Evolutionary conservation across 805 yeast species (phyloP), one percentile per base, ranked within the genome.

Genomic region (Kuraishia capsulata): DNA sequence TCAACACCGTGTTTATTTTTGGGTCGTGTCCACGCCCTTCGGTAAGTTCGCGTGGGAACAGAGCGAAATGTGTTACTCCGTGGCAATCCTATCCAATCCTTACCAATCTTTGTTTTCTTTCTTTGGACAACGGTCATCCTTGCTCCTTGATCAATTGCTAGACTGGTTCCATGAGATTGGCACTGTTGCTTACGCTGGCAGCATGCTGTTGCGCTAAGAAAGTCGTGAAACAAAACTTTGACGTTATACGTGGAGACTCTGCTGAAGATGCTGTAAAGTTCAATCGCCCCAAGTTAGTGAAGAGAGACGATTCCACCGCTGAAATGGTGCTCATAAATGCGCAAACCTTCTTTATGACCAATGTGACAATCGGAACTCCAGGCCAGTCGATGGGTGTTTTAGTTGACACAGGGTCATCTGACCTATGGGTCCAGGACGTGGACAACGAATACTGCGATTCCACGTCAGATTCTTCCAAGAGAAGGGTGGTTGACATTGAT

Each of bases 341-440:
- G 37, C 43, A 50, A 11, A 54, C 64, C 5, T 75, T 71, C 44
- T 75, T 71, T 46, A 56, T 71, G 16, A 71, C 68, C 2, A 58
- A 57, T 4, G 42, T 74, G 24, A 47, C 54, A 19, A 52, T 82
- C 17, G 90, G 92, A 3, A 71, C 84, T 0, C 70, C 78, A 1
- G 50, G 63, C 1, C 81, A 80, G 48, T 54, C 61, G n/a, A 62
- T 81, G 4, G 63, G 62, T 8, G 75, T 81, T 8, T 53, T 78
- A 29, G 52, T 82, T n/a, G 92, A 82, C 50, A 82, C 89, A 1
- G 92, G 90, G 2, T 80, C 88, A 0, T 70, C 84, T 0, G 90
- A 82, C 53, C 57, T 83, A 18, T 81, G 86, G 85, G 73, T 81
- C 18, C 64, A 72, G 42, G 62, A 67, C 20, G 52, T 69, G 2